Evolutionary conservation across 2,329 filamentous ascomycete species (phyloP), one percentile per base, ranked within the genome.

Genomic region (Penicillium oxalicum): DNA sequence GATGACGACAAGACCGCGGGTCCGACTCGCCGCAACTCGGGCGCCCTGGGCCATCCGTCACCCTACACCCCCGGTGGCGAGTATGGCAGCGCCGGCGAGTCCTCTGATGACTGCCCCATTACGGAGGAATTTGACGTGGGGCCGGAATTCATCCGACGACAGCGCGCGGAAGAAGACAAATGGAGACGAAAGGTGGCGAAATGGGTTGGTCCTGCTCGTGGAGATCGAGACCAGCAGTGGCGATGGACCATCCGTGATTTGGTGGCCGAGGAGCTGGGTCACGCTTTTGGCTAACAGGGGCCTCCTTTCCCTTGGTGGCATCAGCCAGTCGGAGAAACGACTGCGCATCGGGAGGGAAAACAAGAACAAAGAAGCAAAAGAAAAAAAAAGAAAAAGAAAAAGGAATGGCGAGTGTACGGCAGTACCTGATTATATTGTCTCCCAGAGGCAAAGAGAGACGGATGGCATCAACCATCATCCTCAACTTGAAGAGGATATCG

Each of bases 121-220:
- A 89, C 89, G 45, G 93, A 98, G 70, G 93, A 98, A 66, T 98
- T 98, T 61, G 93, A 98, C 65, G 89, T 98, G 48, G 93, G 93
- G 0, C 93, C 91, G 3, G 89, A 94, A 67, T 98, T 97, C 64
- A 84, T 97, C 54, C 80, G 85, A 60, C 79, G 91, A 54, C 91
- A 97, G 65, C 80, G 87, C 51, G 89, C 91, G 62, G 93, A 98
- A 70, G 93, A 98, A 71, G 85, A 88, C 41, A 80, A 88, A 52
- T 98, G 93, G 93, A 80, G 86, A 58, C 84, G 84, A 67, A 91
- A 91, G 71, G 91, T 91, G 58, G 85, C 87, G 65, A 84, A 81
- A 61, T 98, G 93, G 93, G 81, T 91, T 55, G 79, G 79, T 44
- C 72, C 77, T 55, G 77, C 79, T 51, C 74, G 77, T 55, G 57